Conservation (phyloP, 2,329 filamentous ascomycete species). For the Colletotrichum theobromicola region DNA sequence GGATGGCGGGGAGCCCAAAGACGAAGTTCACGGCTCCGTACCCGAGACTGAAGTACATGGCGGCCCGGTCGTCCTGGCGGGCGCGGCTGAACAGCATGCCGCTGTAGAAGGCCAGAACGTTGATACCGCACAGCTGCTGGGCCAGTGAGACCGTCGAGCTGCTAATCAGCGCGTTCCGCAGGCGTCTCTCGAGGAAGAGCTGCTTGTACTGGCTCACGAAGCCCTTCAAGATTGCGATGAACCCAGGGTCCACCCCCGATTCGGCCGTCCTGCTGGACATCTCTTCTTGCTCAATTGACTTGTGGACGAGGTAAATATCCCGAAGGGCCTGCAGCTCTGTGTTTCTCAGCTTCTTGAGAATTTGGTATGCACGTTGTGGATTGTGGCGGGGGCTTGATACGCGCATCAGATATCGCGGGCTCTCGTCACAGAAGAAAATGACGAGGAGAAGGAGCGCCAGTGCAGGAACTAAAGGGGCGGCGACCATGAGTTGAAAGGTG, state of each 20-base stretch:
- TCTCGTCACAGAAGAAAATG: slow-evolving; percentile 42
- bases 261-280: background rate
- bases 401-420: slow-evolving; percentile 44
- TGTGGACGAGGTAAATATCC: slow-evolving; percentile 44
- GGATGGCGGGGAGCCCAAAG: slow-evolving; percentile 44
- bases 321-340: slow-evolving; percentile 46
- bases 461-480: slow-evolving; percentile 38
- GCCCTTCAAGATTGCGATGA: slow-evolving; percentile 26
- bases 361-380: slow-evolving; percentile 35
- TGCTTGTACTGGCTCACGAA: slow-evolving; percentile 32
- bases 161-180: slow-evolving; percentile 37
- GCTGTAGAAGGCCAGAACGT: slow-evolving; percentile 51
- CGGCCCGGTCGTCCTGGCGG: slow-evolving; percentile 17
- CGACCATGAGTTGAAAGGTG: slow-evolving; percentile 36
- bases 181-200: slow-evolving; percentile 30
- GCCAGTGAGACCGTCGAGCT: slow-evolving; percentile 35
- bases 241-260: background rate
- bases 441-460: slow-evolving; percentile 36
- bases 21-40: slow-evolving; percentile 46
- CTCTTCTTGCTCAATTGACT: slow-evolving; percentile 32
- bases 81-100: slow-evolving; percentile 28
- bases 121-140: slow-evolving; percentile 40
- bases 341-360: slow-evolving; percentile 39
- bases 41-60: slow-evolving; percentile 37
- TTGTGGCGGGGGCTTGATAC: slow-evolving; percentile 37